Conservation (phyloP, 495 filamentous ascomycete species). For the Cladorrhinum samala region DNA sequence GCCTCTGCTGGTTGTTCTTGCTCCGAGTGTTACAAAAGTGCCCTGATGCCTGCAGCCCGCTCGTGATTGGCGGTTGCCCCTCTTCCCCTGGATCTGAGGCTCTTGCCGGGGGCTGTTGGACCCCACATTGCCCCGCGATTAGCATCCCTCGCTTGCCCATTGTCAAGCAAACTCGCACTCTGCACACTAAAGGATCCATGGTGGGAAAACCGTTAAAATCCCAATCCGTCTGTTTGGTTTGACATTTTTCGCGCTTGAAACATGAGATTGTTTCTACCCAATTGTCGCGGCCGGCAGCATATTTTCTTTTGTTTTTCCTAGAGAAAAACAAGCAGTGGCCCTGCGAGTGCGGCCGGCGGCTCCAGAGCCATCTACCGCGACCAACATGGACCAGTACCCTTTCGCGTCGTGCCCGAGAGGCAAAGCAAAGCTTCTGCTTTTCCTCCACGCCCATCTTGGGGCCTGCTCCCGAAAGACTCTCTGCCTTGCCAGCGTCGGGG, state of each 20-base stretch:
- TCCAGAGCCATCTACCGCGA: background rate
- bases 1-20: slow-evolving; percentile 22
- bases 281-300: no score
- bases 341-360: background rate
- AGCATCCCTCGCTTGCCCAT: slow-evolving; percentile 5
- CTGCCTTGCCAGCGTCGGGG: no score
- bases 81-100: slow-evolving; percentile 20
- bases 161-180: background rate
- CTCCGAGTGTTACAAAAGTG: slow-evolving; percentile 30
- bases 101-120: slow-evolving; percentile 21
- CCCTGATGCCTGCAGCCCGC: slow-evolving; percentile 19
- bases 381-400: background rate
- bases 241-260: slow-evolving; percentile 27
- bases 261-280: slow-evolving; percentile 27
- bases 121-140: slow-evolving; percentile 9
- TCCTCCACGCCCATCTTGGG: background rate
- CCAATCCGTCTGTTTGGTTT: slow-evolving; percentile 28
- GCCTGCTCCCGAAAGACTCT: background rate
- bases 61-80: slow-evolving; percentile 24
- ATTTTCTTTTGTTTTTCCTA: slow-evolving; percentile 1
- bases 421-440: no score
- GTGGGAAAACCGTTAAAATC: background rate
- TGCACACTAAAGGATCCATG: background rate
- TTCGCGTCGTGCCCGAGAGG: no score
- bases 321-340: background rate